These are phyloP conservation scores for Kregervanrija fluxuum DNA, from an alignment of 805 yeast genomes.

Conservation along the genomic window DNA sequence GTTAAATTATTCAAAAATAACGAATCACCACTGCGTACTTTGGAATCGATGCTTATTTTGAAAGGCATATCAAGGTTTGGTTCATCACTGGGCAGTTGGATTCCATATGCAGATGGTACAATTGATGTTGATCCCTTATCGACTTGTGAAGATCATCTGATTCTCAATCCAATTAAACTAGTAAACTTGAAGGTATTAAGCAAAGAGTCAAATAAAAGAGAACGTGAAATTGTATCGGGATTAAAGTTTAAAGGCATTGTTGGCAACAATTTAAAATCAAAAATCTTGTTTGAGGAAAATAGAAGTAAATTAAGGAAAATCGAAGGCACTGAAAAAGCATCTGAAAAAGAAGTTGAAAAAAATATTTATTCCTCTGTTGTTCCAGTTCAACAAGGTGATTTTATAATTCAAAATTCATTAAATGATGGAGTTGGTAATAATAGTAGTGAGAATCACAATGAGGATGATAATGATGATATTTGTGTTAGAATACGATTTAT, in stretches of 20 bases:
- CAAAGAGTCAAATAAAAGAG: conserved; percentile 4
- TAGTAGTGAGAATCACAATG: conserved; percentile 9
- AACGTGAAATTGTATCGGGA: conserved; percentile 39
- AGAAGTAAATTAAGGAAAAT: conserved; percentile 7
- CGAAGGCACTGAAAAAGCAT: conserved; percentile 1
- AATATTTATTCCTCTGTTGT: conserved; percentile 45
- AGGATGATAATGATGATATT: conserved; percentile 16
- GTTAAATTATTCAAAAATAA: conserved; percentile 31
- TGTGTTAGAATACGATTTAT: conserved; percentile 31
- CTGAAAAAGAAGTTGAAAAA: conserved; percentile 8
- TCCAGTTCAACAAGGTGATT: conserved; percentile 50
- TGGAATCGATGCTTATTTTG: conserved; percentile 50
- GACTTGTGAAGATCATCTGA: conserved; percentile 33
- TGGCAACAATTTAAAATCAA: conserved; percentile 27
- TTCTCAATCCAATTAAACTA: conserved; percentile 23
- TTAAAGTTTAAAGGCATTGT: conserved; percentile 55
- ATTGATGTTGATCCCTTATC: conserved; percentile 62
- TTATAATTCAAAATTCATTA: conserved; percentile 29
- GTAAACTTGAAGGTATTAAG: conserved; percentile 13
- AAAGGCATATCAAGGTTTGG: conserved; percentile 59
- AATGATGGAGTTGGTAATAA: background rate
- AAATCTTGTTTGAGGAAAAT: conserved; percentile 33
- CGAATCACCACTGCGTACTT: conserved; percentile 35
- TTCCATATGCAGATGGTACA: conserved; percentile 59
- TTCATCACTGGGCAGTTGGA: conserved; percentile 63